Evolutionary conservation across 2,329 filamentous ascomycete species (phyloP).

Genomic region (Dactylellina parvicollis): DNA sequence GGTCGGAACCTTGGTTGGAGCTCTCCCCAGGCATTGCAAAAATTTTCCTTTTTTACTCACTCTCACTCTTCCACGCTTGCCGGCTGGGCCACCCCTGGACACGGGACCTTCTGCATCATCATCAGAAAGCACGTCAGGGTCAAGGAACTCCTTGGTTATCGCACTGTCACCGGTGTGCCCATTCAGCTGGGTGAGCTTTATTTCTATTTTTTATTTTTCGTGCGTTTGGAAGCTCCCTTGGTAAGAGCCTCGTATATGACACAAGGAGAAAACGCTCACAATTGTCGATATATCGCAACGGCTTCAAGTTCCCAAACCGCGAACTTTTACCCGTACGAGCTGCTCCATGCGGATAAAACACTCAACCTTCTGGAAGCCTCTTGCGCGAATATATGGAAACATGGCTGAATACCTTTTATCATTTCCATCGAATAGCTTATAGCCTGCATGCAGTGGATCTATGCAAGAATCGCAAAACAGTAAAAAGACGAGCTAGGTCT

Average conservation of each 20-base stretch:
- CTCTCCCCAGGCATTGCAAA: constrained; percentile 44
- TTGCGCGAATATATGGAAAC: constrained; percentile 20
- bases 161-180: constrained; percentile 25
- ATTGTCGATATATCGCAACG: background rate
- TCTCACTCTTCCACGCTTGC: too few relatives aligned
- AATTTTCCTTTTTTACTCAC: constrained; percentile 39
- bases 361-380: constrained; percentile 12
- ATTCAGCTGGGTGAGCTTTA: background rate
- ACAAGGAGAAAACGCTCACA: constrained; percentile 4
- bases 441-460: constrained; percentile 29
- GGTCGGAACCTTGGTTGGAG: constrained; percentile 51
- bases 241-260: background rate
- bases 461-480: background rate
- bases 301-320: constrained; percentile 2
- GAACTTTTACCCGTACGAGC: constrained; percentile 42
- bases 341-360: constrained; percentile 30
- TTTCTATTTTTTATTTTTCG: background rate
- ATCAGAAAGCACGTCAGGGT: constrained; percentile 4
- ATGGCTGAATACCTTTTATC: background rate
- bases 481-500: constrained; percentile 12
- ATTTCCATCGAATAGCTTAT: constrained; percentile 2
- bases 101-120: constrained; percentile 51
- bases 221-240: constrained; percentile 6
- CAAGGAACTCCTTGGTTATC: constrained; percentile 8
- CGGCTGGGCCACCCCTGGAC: constrained; percentile 30